Evolutionary conservation across 495 filamentous ascomycete species (phyloP), one percentile per base, ranked within the genome.

Genomic region (Penicillium fimorum): DNA sequence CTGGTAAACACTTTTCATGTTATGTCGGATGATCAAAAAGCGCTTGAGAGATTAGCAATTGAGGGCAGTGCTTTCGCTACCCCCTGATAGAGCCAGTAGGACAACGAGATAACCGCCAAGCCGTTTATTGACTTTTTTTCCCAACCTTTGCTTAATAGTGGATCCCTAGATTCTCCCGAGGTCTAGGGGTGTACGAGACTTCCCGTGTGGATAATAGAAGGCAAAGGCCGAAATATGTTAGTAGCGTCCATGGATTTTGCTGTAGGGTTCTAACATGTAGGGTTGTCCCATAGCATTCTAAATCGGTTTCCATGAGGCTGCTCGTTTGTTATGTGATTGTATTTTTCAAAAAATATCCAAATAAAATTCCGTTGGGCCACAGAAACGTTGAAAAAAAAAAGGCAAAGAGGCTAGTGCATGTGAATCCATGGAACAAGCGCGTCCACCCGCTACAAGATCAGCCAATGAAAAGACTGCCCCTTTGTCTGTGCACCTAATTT

Each of bases 381-480:
- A 20, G 33, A 47, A 54, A 46, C 51, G 51, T 46, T 54, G 52
- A 54, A 54, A 47, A 35, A 30, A 54, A 24, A 15, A 15, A 27
- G 27, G n/a, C n/a, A 18, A 53, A 35, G 22, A 13, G 42, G 43
- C 52, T 54, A 54, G 52, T 22, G 52, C 33, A 32, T n/a, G 32
- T 25, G 18, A 25, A 47, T 54, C 52, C 52, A 44, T 54, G 52
- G 52, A 38, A 40, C 43, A 46, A 38, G 22, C 30, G n/a, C 27
- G 30, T 54, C 43, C 32, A 47, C 32, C 41, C 43, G 51, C 8
- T 32, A 46, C 4, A 10, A 42, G 42, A 47, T 47, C 0, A 6
- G 3, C 52, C 52, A 54, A 54, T 54, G 20, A 44, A 20, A 11
- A 27, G 38, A 10, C 20, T 20, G 6, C 0, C 12, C 20, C 24